Evolutionary conservation across 371 early-diverging fungal species (phyloP).

Genomic region (Mucor indicus): DNA sequence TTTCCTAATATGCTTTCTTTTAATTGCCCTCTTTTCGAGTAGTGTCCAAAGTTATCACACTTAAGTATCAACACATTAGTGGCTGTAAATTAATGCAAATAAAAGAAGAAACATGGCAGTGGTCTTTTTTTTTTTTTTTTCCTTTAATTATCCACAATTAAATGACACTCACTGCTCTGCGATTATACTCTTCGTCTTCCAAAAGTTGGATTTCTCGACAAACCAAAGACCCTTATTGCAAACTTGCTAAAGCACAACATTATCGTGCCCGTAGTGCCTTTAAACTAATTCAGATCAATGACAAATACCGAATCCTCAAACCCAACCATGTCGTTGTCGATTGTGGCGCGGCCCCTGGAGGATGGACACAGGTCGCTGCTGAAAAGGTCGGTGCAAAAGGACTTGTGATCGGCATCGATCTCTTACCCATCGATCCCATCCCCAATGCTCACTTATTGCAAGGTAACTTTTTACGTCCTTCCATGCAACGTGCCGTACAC

Average conservation of each 20-base stretch:
- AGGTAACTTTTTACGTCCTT: conserved; percentile 59
- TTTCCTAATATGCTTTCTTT: no score
- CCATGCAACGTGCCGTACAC: conserved; percentile 38
- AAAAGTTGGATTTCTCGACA: conserved; percentile 69
- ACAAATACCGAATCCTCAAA: conserved; percentile 67
- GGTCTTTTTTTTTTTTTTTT: no score
- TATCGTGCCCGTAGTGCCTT: conserved; percentile 88
- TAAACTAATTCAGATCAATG: conserved; percentile 81
- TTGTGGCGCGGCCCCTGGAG: conserved; percentile 90
- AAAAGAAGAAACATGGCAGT: no score
- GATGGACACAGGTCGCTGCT: conserved; percentile 89
- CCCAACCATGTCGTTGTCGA: conserved; percentile 66
- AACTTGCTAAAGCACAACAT: conserved; percentile 62
- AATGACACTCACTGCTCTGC: no score
- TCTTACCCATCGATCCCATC: conserved; percentile 71
- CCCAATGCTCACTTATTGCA: conserved; percentile 59
- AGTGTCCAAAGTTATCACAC: no score
- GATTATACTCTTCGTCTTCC: conserved; percentile 48
- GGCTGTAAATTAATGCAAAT: no score
- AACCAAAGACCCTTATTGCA: conserved; percentile 69
- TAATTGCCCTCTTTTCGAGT: no score
- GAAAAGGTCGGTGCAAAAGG: conserved; percentile 28
- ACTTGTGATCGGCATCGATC: conserved; percentile 66
- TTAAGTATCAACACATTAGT: no score
- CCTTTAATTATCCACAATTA: no score